Percentiles rank a stretch among this genome's conserved stretches.
phyloP scores from a whole-genome alignment of 176 grass and related monocot species.

The Oryza brachyantha region DNA sequence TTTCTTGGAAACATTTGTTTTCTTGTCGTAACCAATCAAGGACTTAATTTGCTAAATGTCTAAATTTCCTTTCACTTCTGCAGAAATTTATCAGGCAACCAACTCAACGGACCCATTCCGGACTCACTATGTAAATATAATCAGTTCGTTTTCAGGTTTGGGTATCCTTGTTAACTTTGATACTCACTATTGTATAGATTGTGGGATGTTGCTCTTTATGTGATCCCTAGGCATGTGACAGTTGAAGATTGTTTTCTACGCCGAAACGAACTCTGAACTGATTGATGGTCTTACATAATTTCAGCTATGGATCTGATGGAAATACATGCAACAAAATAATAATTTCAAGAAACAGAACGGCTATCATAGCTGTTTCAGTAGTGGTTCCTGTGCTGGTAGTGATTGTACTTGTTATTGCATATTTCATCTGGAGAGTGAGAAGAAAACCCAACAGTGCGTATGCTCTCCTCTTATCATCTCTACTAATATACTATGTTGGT shows the following conservation, averaged over 20 bases:
- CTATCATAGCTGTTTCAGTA: background rate
- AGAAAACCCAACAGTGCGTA: background rate
- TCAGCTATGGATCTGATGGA: background rate
- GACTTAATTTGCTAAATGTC: accelerated
- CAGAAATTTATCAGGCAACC: constrained; percentile 44
- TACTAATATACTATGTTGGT: background rate
- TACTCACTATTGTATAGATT: background rate
- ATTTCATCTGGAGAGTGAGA: background rate
- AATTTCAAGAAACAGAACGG: background rate
- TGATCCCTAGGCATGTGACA: background rate
- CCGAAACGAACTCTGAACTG: background rate
- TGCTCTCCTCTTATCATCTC: background rate
- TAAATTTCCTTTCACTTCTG: background rate
- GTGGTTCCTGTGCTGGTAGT: constrained; percentile 1
- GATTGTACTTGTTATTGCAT: background rate
- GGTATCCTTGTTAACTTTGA: background rate
- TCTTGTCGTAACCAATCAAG: background rate
- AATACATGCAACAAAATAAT: background rate
- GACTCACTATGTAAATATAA: background rate
- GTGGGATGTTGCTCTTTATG: background rate
- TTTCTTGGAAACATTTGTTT: background rate
- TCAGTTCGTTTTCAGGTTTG: background rate
- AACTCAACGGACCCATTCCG: background rate
- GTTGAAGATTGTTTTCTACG: background rate
- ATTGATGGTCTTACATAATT: background rate